phyloP scores from a whole-genome alignment of 2,329 filamentous ascomycete species.

The Stagonosporopsis tanaceti region DNA sequence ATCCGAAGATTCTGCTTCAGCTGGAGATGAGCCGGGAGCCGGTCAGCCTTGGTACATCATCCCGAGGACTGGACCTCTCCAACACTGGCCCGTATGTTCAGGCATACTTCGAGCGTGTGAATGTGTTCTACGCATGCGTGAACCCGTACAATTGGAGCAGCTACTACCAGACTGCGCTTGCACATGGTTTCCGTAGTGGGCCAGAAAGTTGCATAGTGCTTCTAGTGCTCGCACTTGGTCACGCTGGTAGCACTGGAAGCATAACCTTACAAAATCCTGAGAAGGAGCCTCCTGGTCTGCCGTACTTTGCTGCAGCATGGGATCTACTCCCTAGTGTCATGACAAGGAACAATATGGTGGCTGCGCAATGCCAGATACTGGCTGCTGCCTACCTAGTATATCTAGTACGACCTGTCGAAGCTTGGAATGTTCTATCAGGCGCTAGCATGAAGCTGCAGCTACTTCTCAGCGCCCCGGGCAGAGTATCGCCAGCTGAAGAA shows the following conservation, averaged over 20 bases:
- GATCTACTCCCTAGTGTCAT: constrained; percentile 78
- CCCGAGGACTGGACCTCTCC: constrained; percentile 73
- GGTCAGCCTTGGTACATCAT: constrained; percentile 65
- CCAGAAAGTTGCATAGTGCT: constrained; percentile 84
- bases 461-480: constrained; percentile 75
- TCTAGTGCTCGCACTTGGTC: constrained; percentile 77
- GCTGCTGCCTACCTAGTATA: constrained; percentile 86
- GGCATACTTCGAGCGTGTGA: constrained; percentile 81
- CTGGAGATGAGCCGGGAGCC: constrained; percentile 82
- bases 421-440: constrained; percentile 81
- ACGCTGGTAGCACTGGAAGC: constrained; percentile 77
- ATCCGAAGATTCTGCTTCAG: constrained; percentile 81
- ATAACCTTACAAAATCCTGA: constrained; percentile 75
- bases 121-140: constrained; percentile 86
- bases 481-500: constrained; percentile 73
- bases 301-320: constrained; percentile 85
- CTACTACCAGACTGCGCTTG: constrained; percentile 77
- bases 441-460: constrained; percentile 84
- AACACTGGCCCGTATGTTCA: constrained; percentile 79
- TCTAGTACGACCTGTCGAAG: constrained; percentile 80
- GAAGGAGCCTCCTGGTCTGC: constrained; percentile 76
- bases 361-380: constrained; percentile 81
- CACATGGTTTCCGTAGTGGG: constrained; percentile 78
- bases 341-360: constrained; percentile 79
- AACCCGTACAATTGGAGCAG: constrained; percentile 82